phyloP scores from a whole-genome alignment of 2,329 filamentous ascomycete species.

The Capronia coronata region DNA sequence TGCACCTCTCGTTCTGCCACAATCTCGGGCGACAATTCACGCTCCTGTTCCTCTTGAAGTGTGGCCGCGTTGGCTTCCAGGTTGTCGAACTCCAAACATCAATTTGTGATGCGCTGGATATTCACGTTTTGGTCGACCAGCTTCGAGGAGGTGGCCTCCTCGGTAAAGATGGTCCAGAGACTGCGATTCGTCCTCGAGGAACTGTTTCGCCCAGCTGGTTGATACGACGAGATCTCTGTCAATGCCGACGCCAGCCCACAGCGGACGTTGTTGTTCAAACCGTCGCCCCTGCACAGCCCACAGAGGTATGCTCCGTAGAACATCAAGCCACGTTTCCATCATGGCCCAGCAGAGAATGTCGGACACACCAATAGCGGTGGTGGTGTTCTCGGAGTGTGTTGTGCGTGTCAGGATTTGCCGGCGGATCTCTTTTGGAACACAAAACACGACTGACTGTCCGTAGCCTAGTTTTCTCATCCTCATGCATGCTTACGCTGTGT shows the following conservation, averaged over 20 bases:
- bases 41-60: conserved; percentile 61
- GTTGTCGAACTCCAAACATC: conserved; percentile 34
- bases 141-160: conserved; percentile 12
- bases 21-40: conserved; percentile 56
- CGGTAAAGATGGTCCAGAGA: neutral
- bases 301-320: conserved; percentile 47
- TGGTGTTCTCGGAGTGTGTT: conserved; percentile 18
- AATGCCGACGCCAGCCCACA: neutral
- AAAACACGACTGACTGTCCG: conserved; percentile 60
- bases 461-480: conserved; percentile 62
- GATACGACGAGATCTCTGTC: neutral
- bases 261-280: conserved; percentile 37
- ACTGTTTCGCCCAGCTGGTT: neutral
- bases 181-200: neutral
- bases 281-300: conserved; percentile 57
- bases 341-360: conserved; percentile 58
- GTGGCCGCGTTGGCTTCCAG: conserved; percentile 35
- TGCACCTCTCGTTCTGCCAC: conserved; percentile 55
- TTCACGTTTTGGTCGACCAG: conserved; percentile 28
- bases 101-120: conserved; percentile 30
- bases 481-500: conserved; percentile 51
- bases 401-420: conserved; percentile 37
- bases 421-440: conserved; percentile 52
- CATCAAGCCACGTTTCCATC: conserved; percentile 49
- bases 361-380: conserved; percentile 38